These are phyloP conservation scores for Helianthus tuberosus DNA, from an alignment of 129 eudicot genomes.

Conservation along the genomic window DNA sequence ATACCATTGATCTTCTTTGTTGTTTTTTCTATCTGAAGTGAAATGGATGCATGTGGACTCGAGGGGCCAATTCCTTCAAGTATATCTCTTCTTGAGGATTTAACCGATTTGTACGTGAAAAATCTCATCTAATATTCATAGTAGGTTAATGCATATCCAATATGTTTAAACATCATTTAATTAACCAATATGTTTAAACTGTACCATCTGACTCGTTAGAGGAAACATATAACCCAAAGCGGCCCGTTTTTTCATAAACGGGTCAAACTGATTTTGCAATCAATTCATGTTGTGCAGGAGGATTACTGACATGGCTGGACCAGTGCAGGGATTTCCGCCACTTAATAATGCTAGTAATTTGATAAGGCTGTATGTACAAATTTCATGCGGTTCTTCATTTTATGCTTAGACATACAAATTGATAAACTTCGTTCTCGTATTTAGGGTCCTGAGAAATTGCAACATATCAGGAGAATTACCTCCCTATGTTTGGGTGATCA, in stretches of 20 bases:
- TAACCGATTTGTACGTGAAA: slow-evolving; percentile 22
- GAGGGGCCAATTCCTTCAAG: slow-evolving; percentile 33
- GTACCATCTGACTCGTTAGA: background rate
- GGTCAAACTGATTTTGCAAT: background rate
- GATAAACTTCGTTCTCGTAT: slow-evolving; percentile 27
- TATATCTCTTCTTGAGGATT: slow-evolving; percentile 24
- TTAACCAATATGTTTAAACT: background rate
- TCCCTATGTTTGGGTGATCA: slow-evolving; percentile 28
- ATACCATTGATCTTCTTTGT: background rate
- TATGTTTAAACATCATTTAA: background rate
- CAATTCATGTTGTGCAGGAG: slow-evolving; percentile 51
- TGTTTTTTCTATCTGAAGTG: slow-evolving; percentile 21
- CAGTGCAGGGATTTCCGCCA: slow-evolving; percentile 57
- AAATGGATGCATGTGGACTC: slow-evolving; percentile 30
- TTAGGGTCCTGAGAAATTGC: slow-evolving; percentile 35
- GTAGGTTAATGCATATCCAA: background rate
- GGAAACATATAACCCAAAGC: background rate
- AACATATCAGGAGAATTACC: slow-evolving; percentile 33
- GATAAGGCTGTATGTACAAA: slow-evolving; percentile 50
- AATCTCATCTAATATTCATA: background rate
- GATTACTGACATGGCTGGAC: slow-evolving; percentile 58
- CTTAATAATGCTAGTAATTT: slow-evolving; percentile 50
- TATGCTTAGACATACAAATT: slow-evolving; percentile 8
- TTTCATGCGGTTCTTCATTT: background rate
- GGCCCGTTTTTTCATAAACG: background rate